A percentile compares a stretch with the other conserved stretches of the same genome.
Conservation (phyloP, 306 rosid species). For the Cucurbita pepo region DNA sequence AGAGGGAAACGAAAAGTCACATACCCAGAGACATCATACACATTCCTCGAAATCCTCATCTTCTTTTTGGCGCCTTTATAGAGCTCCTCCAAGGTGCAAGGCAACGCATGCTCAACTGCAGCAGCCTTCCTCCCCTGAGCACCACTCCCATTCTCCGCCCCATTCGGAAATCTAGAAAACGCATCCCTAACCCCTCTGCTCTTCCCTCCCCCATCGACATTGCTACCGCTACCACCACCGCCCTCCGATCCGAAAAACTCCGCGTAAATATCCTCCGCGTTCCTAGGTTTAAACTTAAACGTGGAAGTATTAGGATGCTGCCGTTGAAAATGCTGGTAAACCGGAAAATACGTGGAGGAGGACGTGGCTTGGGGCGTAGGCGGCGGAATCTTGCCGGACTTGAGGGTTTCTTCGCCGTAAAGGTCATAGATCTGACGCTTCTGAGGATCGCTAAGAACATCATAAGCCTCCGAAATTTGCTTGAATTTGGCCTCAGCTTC, state of each 20-base stretch:
- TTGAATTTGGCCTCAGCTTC: slow-evolving; percentile 85
- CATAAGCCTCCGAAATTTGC: slow-evolving; percentile 77
- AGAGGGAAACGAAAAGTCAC: not conserved
- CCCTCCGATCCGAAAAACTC: slow-evolving; percentile 57
- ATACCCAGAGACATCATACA: slow-evolving; percentile 57
- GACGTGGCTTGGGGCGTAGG: slow-evolving; percentile 26
- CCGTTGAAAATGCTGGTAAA: slow-evolving; percentile 18
- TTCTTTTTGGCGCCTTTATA: slow-evolving; percentile 64
- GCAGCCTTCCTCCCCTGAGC: slow-evolving; percentile 31
- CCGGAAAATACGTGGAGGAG: slow-evolving; percentile 11
- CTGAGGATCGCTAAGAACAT: slow-evolving; percentile 64
- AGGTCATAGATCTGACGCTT: slow-evolving; percentile 98
- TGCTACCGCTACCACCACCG: slow-evolving; percentile 14
- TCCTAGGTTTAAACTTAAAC: slow-evolving; percentile 43
- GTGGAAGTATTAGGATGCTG: slow-evolving; percentile 28
- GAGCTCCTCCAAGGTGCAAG: slow-evolving; percentile 81
- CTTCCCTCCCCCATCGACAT: slow-evolving; percentile 11
- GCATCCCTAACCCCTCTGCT: slow-evolving; percentile 28
- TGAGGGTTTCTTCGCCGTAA: slow-evolving; percentile 72
- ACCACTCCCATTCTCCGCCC: slow-evolving; percentile 15
- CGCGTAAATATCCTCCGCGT: slow-evolving; percentile 62
- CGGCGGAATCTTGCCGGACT: slow-evolving; percentile 70
- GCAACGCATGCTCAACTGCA: slow-evolving; percentile 48
- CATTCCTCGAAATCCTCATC: slow-evolving; percentile 74
- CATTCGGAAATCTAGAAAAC: slow-evolving; percentile 36